Evolutionary conservation across 805 yeast species (phyloP).

Genomic region (Cyberlindnera bimundalis): DNA sequence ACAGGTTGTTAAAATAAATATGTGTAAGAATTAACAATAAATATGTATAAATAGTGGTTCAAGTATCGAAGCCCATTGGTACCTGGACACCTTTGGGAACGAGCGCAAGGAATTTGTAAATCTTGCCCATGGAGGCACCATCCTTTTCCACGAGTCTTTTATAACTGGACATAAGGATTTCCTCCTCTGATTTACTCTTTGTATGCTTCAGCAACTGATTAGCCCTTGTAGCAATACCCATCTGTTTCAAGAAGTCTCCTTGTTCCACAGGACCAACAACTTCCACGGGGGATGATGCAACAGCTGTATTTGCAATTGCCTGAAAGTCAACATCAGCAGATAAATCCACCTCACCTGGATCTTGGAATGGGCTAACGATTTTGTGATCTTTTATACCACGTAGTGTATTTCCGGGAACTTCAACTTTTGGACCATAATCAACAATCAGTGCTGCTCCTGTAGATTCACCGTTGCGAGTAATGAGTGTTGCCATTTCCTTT

Average conservation of each 20-base stretch:
- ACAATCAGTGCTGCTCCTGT: constrained; percentile 66
- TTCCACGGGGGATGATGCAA: constrained; percentile 24
- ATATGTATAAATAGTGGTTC: background rate
- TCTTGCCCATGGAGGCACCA: constrained; percentile 66
- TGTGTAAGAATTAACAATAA: background rate
- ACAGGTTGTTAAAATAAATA: background rate
- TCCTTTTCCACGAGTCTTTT: constrained; percentile 59
- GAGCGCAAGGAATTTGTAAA: constrained; percentile 68
- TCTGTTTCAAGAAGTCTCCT: constrained; percentile 71
- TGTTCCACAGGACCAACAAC: constrained; percentile 64
- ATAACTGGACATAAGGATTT: constrained; percentile 54
- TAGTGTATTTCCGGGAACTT: constrained; percentile 66
- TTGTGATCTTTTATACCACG: constrained; percentile 72
- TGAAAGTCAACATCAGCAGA: constrained; percentile 83
- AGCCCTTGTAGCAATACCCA: constrained; percentile 73
- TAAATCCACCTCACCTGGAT: constrained; percentile 77
- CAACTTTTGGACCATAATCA: constrained; percentile 69
- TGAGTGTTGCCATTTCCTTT: constrained; percentile 47
- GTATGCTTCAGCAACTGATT: constrained; percentile 50
- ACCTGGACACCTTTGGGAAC: constrained; percentile 38
- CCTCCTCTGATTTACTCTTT: constrained; percentile 40
- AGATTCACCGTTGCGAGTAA: constrained; percentile 30
- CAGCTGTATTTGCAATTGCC: constrained; percentile 40
- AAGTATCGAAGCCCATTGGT: constrained; percentile 8
- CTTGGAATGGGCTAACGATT: constrained; percentile 69